phyloP scores from a whole-genome alignment of 1,284 basidiomycete species.

The Malassezia furfur region DNA sequence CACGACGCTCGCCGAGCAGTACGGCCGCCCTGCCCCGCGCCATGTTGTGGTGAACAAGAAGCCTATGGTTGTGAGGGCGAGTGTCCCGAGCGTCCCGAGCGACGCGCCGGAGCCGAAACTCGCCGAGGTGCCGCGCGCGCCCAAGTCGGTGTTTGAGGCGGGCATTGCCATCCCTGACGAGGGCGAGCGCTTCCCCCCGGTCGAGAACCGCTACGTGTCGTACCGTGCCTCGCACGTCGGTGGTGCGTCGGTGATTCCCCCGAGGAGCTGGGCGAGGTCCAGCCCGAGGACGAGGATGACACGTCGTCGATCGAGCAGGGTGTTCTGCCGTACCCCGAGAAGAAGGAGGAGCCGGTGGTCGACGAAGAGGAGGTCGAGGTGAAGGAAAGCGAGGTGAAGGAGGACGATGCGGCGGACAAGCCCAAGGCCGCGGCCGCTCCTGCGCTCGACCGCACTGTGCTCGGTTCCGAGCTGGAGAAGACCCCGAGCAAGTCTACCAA shows the following conservation, averaged over 20 bases:
- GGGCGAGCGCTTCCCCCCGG: background rate
- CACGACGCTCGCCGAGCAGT: background rate
- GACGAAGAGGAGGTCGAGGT: background rate
- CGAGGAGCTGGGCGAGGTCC: background rate
- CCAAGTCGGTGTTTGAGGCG: background rate
- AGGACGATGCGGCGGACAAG: background rate
- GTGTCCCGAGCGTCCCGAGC: background rate
- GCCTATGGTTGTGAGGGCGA: background rate
- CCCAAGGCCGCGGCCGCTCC: background rate
- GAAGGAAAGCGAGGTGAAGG: background rate
- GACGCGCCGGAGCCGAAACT: background rate
- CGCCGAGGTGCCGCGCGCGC: background rate
- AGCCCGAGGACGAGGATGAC: background rate
- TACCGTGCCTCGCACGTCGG: background rate
- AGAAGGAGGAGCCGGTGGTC: background rate
- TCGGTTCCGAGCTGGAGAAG: background rate
- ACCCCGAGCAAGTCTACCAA: background rate
- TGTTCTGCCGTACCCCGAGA: background rate
- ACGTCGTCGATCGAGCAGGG: constrained; percentile 4
- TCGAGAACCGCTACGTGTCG: background rate
- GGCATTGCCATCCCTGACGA: background rate
- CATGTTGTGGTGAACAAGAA: background rate
- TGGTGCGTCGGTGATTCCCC: background rate
- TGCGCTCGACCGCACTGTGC: background rate
- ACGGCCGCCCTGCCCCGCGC: background rate